Percentiles rank a stretch among this genome's conserved stretches.
phyloP scores from a whole-genome alignment of 2,329 filamentous ascomycete genomes.

The Alternaria arborescens region DNA sequence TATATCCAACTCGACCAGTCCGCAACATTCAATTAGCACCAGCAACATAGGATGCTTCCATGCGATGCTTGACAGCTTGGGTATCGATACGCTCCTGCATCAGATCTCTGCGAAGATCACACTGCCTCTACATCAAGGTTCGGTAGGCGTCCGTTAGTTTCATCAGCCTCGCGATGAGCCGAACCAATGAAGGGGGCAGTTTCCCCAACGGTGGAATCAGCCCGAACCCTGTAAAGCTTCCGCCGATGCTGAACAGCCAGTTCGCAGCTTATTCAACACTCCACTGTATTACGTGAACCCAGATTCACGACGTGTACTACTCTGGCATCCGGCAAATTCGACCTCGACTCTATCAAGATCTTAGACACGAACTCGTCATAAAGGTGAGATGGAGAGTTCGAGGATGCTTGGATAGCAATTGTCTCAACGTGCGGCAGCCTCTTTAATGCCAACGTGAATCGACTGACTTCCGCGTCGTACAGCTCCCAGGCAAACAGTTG shows the following conservation, averaged over 20 bases:
- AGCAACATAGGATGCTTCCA: neutral
- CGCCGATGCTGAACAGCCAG: neutral
- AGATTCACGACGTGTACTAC: neutral
- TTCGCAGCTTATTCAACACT: neutral
- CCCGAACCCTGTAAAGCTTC: neutral
- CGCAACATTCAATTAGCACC: neutral
- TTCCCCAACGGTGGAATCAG: neutral
- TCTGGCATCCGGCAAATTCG: accelerated
- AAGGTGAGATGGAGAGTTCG: neutral
- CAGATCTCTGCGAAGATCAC: neutral
- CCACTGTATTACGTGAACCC: neutral
- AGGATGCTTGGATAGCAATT: neutral
- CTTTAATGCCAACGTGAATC: neutral
- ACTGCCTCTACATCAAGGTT: neutral
- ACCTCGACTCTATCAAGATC: neutral
- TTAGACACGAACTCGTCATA: neutral
- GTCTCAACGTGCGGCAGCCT: neutral
- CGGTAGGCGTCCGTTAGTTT: neutral
- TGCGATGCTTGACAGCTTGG: neutral
- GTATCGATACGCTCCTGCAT: neutral
- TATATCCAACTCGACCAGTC: too few species aligned
- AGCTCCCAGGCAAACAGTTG: neutral
- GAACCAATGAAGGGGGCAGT: neutral
- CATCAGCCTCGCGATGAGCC: neutral
- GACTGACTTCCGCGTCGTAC: neutral